phyloP scores from a whole-genome alignment of 495 filamentous ascomycete genomes.

The Hamigera avellanea region DNA sequence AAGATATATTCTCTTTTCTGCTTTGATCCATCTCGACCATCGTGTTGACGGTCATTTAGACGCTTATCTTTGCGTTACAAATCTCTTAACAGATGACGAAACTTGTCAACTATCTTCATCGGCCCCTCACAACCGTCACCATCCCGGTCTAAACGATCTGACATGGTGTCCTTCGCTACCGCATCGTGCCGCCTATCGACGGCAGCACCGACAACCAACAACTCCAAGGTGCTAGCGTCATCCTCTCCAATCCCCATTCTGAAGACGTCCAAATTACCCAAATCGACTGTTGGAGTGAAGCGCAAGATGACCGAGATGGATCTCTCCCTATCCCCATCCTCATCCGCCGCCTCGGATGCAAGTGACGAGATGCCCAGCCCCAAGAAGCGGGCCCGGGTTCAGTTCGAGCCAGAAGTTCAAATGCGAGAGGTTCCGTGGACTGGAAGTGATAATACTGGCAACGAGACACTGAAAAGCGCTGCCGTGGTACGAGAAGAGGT shows the following conservation, averaged over 20 bases:
- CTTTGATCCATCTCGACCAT: no score
- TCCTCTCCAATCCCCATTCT: constrained; percentile 33
- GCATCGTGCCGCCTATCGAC: constrained; percentile 21
- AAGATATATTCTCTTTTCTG: constrained; percentile 1
- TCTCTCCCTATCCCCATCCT: constrained; percentile 24
- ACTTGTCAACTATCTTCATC: background rate
- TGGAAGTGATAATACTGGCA: constrained; percentile 3
- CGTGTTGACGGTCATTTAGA: no score
- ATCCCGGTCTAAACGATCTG: constrained; percentile 5
- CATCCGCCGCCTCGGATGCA: constrained; percentile 22
- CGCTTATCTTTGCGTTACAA: no score
- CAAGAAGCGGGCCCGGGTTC: constrained; percentile 54
- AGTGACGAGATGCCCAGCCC: constrained; percentile 31
- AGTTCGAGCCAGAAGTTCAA: constrained; percentile 64
- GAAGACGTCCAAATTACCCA: constrained; percentile 23
- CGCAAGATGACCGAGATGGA: constrained; percentile 32
- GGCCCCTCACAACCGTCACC: constrained; percentile 2
- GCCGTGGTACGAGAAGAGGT: constrained; percentile 60
- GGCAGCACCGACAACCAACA: constrained; percentile 10
- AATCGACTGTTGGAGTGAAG: constrained; percentile 16
- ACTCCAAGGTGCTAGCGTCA: constrained; percentile 21
- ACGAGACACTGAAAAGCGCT: constrained; percentile 45
- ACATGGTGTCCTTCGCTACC: constrained; percentile 35
- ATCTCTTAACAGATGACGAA: constrained; percentile 13
- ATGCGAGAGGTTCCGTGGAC: constrained; percentile 25